Evolutionary conservation across 306 rosid genomes (phyloP).

Genomic region (Adenanthera pavonina): DNA sequence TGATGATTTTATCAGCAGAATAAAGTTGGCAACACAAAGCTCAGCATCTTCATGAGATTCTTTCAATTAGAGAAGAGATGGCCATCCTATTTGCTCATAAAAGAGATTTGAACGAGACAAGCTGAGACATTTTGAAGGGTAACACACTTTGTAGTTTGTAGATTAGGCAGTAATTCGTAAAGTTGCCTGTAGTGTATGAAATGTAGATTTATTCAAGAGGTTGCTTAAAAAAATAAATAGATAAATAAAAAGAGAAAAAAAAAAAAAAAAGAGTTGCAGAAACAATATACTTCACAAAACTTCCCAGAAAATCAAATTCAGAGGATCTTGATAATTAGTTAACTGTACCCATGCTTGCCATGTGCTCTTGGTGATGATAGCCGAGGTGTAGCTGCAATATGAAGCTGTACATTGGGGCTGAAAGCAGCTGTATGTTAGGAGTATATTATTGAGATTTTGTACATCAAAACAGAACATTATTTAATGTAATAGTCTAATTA

Average conservation of each 20-base stretch:
- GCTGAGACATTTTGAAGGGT: not conserved
- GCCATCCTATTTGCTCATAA: conserved; percentile 15
- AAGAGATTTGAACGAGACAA: conserved; percentile 21
- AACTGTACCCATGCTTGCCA: not conserved
- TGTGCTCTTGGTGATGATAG: not conserved
- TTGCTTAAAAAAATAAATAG: no score
- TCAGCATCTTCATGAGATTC: conserved; percentile 56
- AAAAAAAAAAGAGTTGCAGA: not conserved
- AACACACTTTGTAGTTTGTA: conserved; percentile 35
- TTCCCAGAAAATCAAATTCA: no score
- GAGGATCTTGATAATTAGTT: not conserved
- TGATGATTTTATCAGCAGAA: conserved; percentile 76
- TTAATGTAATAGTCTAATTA: no score
- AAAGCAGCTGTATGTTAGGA: not conserved
- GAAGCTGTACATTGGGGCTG: conserved; percentile 2
- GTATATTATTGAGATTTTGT: not conserved
- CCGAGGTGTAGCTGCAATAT: not conserved
- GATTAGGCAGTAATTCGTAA: not conserved
- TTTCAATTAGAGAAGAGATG: conserved; percentile 4
- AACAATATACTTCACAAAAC: no score
- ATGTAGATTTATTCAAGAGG: not conserved
- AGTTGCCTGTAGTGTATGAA: not conserved
- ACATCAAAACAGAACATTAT: not conserved
- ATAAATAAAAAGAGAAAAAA: not conserved
- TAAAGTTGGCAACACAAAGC: conserved; percentile 60